A percentile compares a stretch with the other conserved stretches of the same genome.
Evolutionary conservation across 805 yeast genomes (phyloP).

Genomic region (Yarrowia sp.): DNA sequence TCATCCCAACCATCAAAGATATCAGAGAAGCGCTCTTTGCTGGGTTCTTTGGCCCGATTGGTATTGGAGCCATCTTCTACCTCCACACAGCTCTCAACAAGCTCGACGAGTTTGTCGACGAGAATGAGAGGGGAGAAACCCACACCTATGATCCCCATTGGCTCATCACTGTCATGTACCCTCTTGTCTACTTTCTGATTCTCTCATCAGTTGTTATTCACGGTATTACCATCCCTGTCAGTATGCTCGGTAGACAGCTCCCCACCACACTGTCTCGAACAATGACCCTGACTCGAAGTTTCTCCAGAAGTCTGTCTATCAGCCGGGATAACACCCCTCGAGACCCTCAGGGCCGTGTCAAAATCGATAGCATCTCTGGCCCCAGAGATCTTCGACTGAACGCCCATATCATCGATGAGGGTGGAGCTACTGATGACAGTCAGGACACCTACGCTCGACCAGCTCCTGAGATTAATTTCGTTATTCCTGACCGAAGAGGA

Average conservation of each 20-base stretch:
- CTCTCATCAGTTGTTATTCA: constrained; percentile 71
- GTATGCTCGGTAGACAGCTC: constrained; percentile 15
- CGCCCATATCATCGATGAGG: background rate
- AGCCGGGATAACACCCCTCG: background rate
- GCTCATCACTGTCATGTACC: constrained; percentile 57
- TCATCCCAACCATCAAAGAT: constrained; percentile 58
- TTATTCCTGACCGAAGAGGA: constrained; percentile 3
- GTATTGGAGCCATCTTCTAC: constrained; percentile 64
- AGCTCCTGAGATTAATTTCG: constrained; percentile 6
- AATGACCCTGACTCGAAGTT: background rate
- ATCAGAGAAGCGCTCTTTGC: constrained; percentile 69
- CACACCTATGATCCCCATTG: constrained; percentile 35
- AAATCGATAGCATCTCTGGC: background rate
- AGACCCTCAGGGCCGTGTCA: constrained; percentile 5
- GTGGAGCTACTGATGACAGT: background rate
- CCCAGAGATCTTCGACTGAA: constrained; percentile 6
- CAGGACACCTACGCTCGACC: constrained; percentile 1
- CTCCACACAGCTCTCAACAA: constrained; percentile 44
- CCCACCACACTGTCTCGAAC: constrained; percentile 1
- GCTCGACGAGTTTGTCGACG: constrained; percentile 36
- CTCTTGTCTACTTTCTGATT: constrained; percentile 65
- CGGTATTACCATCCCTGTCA: constrained; percentile 43
- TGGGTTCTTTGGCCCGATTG: constrained; percentile 77
- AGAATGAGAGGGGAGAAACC: constrained; percentile 4
- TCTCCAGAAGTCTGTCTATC: background rate